Evolutionary conservation across 805 yeast genomes (phyloP).

Genomic region (Lipomyces chichibuensis): DNA sequence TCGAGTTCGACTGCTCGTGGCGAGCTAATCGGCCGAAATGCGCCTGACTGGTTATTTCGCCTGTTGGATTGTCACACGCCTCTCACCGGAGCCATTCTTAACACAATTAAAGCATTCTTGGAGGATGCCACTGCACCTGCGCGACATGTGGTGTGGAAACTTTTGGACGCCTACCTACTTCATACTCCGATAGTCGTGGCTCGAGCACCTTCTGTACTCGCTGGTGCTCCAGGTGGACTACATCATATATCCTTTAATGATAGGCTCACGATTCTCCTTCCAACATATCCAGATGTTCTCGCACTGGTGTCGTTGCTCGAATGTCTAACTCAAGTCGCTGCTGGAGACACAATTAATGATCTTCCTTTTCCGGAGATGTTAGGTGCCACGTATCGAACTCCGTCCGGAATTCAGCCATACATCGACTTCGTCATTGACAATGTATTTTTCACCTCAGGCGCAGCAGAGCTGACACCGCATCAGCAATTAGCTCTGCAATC

Average conservation of each 20-base stretch:
- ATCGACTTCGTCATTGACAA: slow-evolving; percentile 70
- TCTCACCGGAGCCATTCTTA: slow-evolving; percentile 58
- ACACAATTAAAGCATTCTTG: slow-evolving; percentile 61
- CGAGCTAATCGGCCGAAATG: slow-evolving; percentile 33
- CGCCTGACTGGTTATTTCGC: slow-evolving; percentile 49
- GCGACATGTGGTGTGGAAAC: slow-evolving; percentile 64
- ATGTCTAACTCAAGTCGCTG: slow-evolving; percentile 41
- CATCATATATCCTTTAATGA: slow-evolving; percentile 48
- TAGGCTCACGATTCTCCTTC: slow-evolving; percentile 52
- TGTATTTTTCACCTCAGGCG: slow-evolving; percentile 57
- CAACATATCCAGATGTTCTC: slow-evolving; percentile 56
- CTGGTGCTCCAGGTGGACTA: slow-evolving; percentile 41
- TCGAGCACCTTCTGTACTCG: slow-evolving; percentile 20
- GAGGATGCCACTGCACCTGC: slow-evolving; percentile 47
- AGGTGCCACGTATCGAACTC: slow-evolving; percentile 62
- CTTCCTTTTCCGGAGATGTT: slow-evolving; percentile 64
- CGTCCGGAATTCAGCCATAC: slow-evolving; percentile 75
- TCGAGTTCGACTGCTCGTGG: slow-evolving; percentile 46
- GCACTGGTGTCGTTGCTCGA: slow-evolving; percentile 66
- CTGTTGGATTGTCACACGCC: slow-evolving; percentile 54
- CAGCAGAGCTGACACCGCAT: slow-evolving; percentile 45
- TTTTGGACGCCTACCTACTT: slow-evolving; percentile 71
- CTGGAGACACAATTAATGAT: slow-evolving; percentile 40
- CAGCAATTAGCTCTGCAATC: slow-evolving; percentile 55
- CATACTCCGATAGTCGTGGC: slow-evolving; percentile 37